These are phyloP conservation scores for Lodderomyces theae DNA, from an alignment of 1,139 yeast genomes.

Conservation along the genomic window DNA sequence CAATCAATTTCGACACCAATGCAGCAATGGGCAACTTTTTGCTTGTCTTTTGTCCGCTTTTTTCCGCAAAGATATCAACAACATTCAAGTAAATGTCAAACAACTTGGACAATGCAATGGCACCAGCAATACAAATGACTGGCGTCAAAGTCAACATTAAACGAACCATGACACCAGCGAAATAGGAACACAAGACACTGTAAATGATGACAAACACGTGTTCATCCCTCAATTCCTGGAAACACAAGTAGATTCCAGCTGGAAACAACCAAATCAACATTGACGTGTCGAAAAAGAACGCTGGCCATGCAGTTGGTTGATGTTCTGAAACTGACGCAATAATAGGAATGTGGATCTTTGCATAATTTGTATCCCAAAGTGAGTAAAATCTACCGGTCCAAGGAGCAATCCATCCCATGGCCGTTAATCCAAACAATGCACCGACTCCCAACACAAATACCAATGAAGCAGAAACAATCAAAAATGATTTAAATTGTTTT, in stretches of 20 bases:
- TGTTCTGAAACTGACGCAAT: conserved; percentile 99
- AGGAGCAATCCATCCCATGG: conserved; percentile 93
- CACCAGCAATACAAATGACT: conserved; percentile 85
- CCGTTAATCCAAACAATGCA: conserved; percentile 77
- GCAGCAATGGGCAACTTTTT: conserved; percentile 31
- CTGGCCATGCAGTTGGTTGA: conserved; percentile 99
- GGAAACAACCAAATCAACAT: conserved; percentile 98
- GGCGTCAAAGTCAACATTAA: conserved; percentile 97
- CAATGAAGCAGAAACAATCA: conserved; percentile 56
- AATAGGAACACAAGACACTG: conserved; percentile 88
- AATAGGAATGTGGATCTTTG: conserved; percentile 96
- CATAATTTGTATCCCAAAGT: conserved; percentile 96
- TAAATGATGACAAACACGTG: conserved; percentile 91
- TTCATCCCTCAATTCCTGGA: conserved; percentile 88
- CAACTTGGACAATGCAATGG: conserved; percentile 79
- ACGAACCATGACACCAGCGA: conserved; percentile 99
- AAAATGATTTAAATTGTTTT: conserved; percentile 70
- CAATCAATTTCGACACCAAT: conserved; percentile 56
- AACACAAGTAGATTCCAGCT: conserved; percentile 87
- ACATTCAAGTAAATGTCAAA: conserved; percentile 81
- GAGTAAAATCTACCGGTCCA: conserved; percentile 99
- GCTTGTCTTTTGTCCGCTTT: conserved; percentile 11
- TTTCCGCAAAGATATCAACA: conserved; percentile 38
- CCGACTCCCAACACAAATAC: conserved; percentile 62
- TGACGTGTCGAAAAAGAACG: conserved; percentile 91